phyloP scores from a whole-genome alignment of 2,329 filamentous ascomycete genomes.

The Pseudogymnoascus sp. region DNA sequence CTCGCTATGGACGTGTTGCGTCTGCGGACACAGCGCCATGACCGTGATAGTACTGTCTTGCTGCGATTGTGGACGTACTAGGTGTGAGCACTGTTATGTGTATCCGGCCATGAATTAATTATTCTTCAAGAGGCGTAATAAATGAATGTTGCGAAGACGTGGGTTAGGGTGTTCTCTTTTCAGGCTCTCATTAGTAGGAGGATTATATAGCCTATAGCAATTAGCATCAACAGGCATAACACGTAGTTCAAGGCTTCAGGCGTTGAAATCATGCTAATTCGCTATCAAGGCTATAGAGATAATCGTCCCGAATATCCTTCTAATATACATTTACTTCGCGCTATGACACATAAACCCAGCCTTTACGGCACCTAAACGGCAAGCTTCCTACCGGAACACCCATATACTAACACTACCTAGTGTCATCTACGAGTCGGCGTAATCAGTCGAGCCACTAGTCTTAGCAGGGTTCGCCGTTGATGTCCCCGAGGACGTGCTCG shows the following conservation, averaged over 20 bases:
- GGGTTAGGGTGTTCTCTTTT: too few relatives aligned
- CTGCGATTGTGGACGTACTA: too few relatives aligned
- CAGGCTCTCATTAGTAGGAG: too few relatives aligned
- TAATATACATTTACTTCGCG: background rate
- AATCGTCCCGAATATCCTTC: background rate
- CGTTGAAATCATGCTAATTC: slow-evolving; percentile 7
- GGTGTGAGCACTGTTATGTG: too few relatives aligned
- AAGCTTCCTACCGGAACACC: background rate
- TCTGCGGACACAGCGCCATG: too few relatives aligned
- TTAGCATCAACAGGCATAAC: background rate
- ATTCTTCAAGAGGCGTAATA: too few relatives aligned
- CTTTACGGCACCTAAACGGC: background rate
- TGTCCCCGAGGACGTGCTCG: background rate
- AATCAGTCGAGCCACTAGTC: background rate
- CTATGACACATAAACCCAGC: background rate
- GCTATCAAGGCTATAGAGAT: background rate
- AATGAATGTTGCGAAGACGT: too few relatives aligned
- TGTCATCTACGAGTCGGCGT: background rate
- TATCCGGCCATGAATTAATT: too few relatives aligned
- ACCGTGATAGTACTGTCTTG: too few relatives aligned
- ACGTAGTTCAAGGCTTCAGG: background rate
- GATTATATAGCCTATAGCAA: background rate
- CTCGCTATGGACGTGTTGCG: too few relatives aligned
- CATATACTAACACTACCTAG: background rate
- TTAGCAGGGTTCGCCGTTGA: background rate